Evolutionary conservation across 2,329 filamentous ascomycete species (phyloP).

Genomic region (Hypoxylon sp.): DNA sequence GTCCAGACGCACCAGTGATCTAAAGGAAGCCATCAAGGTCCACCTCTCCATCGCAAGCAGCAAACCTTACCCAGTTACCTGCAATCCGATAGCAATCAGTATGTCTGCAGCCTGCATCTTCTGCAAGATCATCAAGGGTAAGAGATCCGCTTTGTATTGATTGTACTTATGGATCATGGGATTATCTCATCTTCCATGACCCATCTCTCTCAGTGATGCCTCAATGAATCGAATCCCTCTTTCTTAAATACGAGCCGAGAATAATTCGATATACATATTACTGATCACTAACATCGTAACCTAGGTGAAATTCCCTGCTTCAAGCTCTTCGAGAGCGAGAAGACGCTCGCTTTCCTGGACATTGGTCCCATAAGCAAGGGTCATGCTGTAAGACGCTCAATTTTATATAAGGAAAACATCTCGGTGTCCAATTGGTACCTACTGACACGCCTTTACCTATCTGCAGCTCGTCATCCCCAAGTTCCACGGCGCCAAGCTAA

Average conservation of each 20-base stretch:
- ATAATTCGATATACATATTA: too few relatives aligned
- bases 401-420: not conserved
- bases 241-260: too few relatives aligned
- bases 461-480: slow-evolving; percentile 93
- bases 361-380: slow-evolving; percentile 89
- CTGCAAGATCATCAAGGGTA: slow-evolving; percentile 97
- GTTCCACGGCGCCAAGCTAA: slow-evolving; percentile 88
- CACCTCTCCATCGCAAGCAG: slow-evolving; percentile 16
- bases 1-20: too few relatives aligned
- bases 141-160: too few relatives aligned
- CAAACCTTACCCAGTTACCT: slow-evolving; percentile 1
- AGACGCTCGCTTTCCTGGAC: slow-evolving; percentile 94
- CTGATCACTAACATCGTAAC: slow-evolving; percentile 18
- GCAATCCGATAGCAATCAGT: slow-evolving; percentile 46
- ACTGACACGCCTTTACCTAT: not conserved
- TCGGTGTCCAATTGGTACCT: not conserved
- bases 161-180: too few relatives aligned
- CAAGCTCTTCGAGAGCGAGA: slow-evolving; percentile 95
- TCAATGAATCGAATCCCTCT: too few relatives aligned
- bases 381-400: slow-evolving; percentile 76
- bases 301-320: slow-evolving; percentile 93
- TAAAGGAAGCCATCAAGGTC: slow-evolving; percentile 28
- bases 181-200: too few relatives aligned
- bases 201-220: too few relatives aligned
- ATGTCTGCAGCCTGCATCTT: slow-evolving; percentile 89